Base-by-base conservation (phyloP, 441 rosid genomes). In the Erysimum pusillum region DNA sequence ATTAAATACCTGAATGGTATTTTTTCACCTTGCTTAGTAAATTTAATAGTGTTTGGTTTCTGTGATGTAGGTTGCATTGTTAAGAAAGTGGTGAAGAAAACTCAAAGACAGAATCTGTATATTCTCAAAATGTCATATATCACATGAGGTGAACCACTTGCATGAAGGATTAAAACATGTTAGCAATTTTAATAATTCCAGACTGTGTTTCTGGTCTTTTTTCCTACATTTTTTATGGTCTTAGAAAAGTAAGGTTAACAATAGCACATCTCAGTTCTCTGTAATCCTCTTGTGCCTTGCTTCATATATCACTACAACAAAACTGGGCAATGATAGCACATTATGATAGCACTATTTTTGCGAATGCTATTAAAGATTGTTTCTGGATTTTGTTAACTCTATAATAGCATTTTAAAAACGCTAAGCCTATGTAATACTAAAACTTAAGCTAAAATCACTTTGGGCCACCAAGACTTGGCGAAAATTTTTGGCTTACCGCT, bases 81-180 rank as follows among this genome's bases (percentile, higher is more conserved):
- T 96, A 96, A 83, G 97, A 96, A 84, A 93, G 93, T 78, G 88
- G 96, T 59, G 99, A 96, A 86, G 99, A 96, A 80, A 91, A 97
- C 78, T 87, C 94, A 22, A 97, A 93, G 85, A 58, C 93, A 51
- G 97, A 93, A 71, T 88, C 96, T 31, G 90, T 90, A 52, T 90
- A 91, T 85, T 84, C 98, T 54, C 92, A 54, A 96, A 96, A 83
- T 92, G 98, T 85, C 99, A 96, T 79, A 96, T 96, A 81, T 94
- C 98, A 41, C 97, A 94, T 0, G 99, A 96, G 66, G 99, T 93
- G 83, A 96, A 96, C 85, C 99, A 96, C 82, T 79, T 94, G 90
- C 99, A 91, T 79, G 99, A 91, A 87, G 99, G 98, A 79, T 60
- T 96, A 79, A 96, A 88, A 80, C 98, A 93, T 88, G 99, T 91